These are phyloP conservation scores for Hymenoscyphus salicellus DNA, from an alignment of 2,329 filamentous ascomycete genomes.

Conservation along the genomic window DNA sequence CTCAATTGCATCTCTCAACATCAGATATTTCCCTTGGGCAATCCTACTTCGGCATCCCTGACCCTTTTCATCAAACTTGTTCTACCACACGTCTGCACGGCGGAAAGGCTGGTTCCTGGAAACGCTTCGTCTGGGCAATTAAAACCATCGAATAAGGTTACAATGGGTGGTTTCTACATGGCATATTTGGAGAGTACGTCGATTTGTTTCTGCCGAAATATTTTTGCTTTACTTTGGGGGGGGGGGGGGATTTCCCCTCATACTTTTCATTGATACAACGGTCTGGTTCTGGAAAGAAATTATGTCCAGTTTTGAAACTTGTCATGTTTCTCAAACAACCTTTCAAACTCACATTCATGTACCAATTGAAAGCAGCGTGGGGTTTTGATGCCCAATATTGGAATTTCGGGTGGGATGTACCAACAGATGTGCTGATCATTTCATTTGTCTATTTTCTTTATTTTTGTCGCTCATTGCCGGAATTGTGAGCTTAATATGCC, in stretches of 20 bases:
- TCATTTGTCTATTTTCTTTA: slow-evolving; percentile 8
- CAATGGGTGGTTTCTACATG: slow-evolving; percentile 66
- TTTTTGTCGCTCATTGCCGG: neutral
- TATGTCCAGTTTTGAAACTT: neutral
- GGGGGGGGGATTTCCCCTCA: slow-evolving; percentile 27
- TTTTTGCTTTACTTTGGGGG: slow-evolving; percentile 16
- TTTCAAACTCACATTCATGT: slow-evolving; percentile 14
- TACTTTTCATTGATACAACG: slow-evolving; percentile 9
- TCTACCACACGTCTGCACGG: slow-evolving; percentile 27
- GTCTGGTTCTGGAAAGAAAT: neutral
- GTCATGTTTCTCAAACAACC: neutral
- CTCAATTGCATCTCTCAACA: slow-evolving; percentile 49
- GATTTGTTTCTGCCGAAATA: slow-evolving; percentile 25
- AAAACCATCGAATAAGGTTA: slow-evolving; percentile 31
- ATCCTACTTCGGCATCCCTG: slow-evolving; percentile 28
- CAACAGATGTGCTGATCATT: slow-evolving; percentile 1
- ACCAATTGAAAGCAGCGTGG: slow-evolving; percentile 14
- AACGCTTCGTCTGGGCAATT: slow-evolving; percentile 15
- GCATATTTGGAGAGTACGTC: slow-evolving; percentile 39
- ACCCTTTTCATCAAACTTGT: slow-evolving; percentile 24
- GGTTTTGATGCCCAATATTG: slow-evolving; percentile 20
- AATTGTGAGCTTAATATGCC: slow-evolving; percentile 3
- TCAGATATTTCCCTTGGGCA: slow-evolving; percentile 25
- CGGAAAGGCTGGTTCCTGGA: slow-evolving; percentile 25
- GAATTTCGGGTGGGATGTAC: neutral